Conservation (phyloP, 2,329 filamentous ascomycete genomes). For the Chrysoporthe cubensis region DNA sequence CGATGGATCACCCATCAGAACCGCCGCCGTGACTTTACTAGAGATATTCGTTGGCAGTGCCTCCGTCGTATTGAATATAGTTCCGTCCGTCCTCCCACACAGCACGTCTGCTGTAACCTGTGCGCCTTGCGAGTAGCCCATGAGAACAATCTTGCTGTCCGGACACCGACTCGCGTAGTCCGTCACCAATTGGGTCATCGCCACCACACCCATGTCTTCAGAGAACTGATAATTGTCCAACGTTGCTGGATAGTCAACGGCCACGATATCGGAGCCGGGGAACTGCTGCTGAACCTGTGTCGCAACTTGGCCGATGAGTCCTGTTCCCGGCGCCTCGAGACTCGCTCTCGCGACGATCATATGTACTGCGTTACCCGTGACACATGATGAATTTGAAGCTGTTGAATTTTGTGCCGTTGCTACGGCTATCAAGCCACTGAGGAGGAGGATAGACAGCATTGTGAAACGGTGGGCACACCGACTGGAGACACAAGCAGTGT, state of each 20-base stretch:
- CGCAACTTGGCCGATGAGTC: constrained; percentile 33
- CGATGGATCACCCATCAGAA: constrained; percentile 35
- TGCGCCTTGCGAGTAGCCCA: constrained; percentile 36
- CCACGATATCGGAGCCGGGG: constrained; percentile 31
- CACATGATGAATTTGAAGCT: constrained; percentile 17
- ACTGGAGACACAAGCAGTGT: neutral
- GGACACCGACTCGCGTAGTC: constrained; percentile 32
- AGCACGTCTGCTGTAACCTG: constrained; percentile 34
- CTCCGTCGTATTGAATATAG: constrained; percentile 23
- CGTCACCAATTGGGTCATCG: constrained; percentile 29
- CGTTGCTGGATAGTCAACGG: constrained; percentile 35
- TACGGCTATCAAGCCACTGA: constrained; percentile 14
- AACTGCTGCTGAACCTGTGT: constrained; percentile 31
- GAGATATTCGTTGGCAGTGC: constrained; percentile 23
- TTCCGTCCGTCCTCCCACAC: constrained; percentile 29
- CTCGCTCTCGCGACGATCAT: constrained; percentile 35
- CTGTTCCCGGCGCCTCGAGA: constrained; percentile 31
- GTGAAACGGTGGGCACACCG: neutral
- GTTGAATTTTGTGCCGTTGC: constrained; percentile 16
- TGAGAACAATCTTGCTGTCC: constrained; percentile 33
- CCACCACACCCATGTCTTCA: constrained; percentile 28
- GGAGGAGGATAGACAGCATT: constrained; percentile 10
- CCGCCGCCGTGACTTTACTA: constrained; percentile 30
- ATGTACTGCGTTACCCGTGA: constrained; percentile 32
- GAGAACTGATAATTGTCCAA: constrained; percentile 32